A percentile compares a stretch with the other conserved stretches of the same genome.
phyloP scores from a whole-genome alignment of 192 early-diverging fungal genomes.

The Rhizophagus prolifer region DNA sequence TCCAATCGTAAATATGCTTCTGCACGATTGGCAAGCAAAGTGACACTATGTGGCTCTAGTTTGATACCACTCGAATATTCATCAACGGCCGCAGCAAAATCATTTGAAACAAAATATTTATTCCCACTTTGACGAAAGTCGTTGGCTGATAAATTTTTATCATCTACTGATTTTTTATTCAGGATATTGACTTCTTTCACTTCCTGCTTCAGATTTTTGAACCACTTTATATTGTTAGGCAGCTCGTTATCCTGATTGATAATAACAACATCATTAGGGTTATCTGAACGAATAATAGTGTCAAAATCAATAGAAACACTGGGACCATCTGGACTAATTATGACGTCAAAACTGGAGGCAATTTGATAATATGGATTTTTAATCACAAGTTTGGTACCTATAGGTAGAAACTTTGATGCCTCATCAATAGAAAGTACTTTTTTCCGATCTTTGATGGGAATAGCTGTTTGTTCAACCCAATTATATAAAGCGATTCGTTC shows the following conservation, averaged over 20 bases:
- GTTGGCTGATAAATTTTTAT: not conserved
- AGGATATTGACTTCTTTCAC: not conserved
- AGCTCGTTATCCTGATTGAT: not conserved
- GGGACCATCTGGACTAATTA: not conserved
- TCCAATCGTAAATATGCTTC: conserved; percentile 6
- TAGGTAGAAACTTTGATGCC: not conserved
- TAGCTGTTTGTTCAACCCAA: not conserved
- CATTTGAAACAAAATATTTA: not conserved
- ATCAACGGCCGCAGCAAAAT: not conserved
- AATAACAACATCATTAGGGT: not conserved
- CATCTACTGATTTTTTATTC: not conserved
- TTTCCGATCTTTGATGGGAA: not conserved
- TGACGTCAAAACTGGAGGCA: not conserved
- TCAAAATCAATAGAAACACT: not conserved
- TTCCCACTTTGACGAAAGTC: not conserved
- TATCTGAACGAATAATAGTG: not conserved
- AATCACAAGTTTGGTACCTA: not conserved
- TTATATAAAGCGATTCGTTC: conserved; percentile 2
- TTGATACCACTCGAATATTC: not conserved
- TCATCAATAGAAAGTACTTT: not conserved
- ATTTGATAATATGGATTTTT: conserved; percentile 1
- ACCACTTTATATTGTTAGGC: not conserved
- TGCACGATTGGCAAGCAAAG: not conserved
- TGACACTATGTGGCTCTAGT: not conserved
- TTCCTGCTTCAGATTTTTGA: not conserved